Base-by-base conservation (phyloP, 768 basidiomycete genomes). In the Lentinula sp. region DNA sequence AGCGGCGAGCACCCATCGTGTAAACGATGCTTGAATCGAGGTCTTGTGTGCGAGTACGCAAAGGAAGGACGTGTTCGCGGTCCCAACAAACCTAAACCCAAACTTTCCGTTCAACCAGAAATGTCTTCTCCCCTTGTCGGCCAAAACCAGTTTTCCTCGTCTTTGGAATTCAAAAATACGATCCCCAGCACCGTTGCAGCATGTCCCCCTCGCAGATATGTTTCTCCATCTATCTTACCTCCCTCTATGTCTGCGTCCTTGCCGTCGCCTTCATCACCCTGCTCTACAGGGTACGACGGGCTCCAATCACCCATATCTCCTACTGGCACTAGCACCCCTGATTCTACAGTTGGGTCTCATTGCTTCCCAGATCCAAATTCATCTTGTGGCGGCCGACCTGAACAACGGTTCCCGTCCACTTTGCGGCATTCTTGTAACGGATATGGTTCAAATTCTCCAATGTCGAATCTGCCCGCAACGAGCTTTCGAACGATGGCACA, bases 1-100 rank as follows among this genome's bases (percentile, higher is more conserved):
- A 85, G 82, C 63, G 88, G 89, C 43, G 85, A 88, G 39, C 84
- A 85, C 57, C 87, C 89, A 0, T 70, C 81, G 0, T 91, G 89
- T 70, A 78, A 84, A 65, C 84, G 89, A 10, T 91, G 89, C 70
- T 68, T 78, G 5, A 73, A 71, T 3, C 76, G 86, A 5, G 83
- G 86, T 0, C 73, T 89, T 42, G 63, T 72, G 2, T 91, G 89
- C 71, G 81, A 84, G 51, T 91, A 91, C 66, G 82, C 84, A 0
- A 79, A 84, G 53, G 87, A 88, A 72, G 82, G 86, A 2, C 76
- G 84, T 49, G 80, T 85, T 50, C 77, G 83, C 2, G 86, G 87
- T 43, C 59, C 59, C 16, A 60, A 60, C 50, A 60, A 60, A 28
- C 49, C 59, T 23, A 60, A 60, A 28, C 7, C 50, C 5, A 60